Base-by-base conservation (phyloP, 495 filamentous ascomycete species). In the Schizothecium vesticola region DNA sequence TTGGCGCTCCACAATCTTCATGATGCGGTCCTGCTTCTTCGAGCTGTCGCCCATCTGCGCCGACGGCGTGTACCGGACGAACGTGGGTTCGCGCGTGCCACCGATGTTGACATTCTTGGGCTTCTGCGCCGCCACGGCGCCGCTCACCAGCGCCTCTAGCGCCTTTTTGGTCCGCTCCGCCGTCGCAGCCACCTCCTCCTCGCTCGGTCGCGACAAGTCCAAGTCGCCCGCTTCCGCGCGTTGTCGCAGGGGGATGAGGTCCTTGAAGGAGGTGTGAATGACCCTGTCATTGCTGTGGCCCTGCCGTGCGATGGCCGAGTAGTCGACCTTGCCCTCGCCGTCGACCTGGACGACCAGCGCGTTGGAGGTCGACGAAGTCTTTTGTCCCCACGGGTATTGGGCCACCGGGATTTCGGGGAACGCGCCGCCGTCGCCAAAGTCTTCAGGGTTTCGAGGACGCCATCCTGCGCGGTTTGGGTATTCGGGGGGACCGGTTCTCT, bases 1-100 rank as follows among this genome's bases (percentile, higher is more conserved):
- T 80, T 97, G 95, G 51, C 92, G 84, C 76, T 97, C 92, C 57
- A 97, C 92, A 75, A 99, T 98, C 82, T 98, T 98, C 87, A 99
- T 94, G 70, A 99, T 97, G 13, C 96, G 89, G 72, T 97, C 93
- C 72, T 94, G 94, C 80, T 95, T 95, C 75, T 87, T 87, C 10
- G 85, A 86, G 56, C 85, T 92, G 78, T 97, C 92, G 8, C 95
- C 95, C 92, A 99, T 97, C 83, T 99, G 95, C 71, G 94, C 93
- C 6, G 92, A 92, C 1, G 95, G 95, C 26, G 94, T 97, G 74
- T 98, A 99, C 25, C 92, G 87, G 55, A 99, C 96, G 76, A 92
- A 99, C 5, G 95, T 97, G 2, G 95, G 90, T 65, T 97, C 94
- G 36, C 89, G 87, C 70, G 88, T 85, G n/a, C 81, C 81, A 22